phyloP scores from a whole-genome alignment of 805 yeast genomes.

The Saturnispora galanensis region DNA sequence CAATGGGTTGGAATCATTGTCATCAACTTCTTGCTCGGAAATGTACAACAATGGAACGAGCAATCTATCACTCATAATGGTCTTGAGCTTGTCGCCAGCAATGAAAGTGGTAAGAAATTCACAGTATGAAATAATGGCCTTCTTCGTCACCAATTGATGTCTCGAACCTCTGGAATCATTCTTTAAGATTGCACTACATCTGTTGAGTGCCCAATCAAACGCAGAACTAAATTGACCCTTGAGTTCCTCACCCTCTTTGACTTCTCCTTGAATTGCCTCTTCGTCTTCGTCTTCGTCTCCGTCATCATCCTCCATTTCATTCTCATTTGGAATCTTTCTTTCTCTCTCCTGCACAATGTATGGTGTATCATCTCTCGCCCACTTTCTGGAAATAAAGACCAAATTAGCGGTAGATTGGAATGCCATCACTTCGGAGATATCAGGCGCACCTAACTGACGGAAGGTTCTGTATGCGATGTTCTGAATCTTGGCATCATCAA shows the following conservation, averaged over 20 bases:
- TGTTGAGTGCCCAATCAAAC: slow-evolving; percentile 52
- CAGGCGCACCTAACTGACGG: slow-evolving; percentile 78
- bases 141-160: slow-evolving; percentile 50
- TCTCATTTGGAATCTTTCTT: background rate
- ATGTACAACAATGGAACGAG: slow-evolving; percentile 24
- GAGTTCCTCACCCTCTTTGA: slow-evolving; percentile 11
- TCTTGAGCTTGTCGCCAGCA: slow-evolving; percentile 30
- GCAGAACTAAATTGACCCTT: slow-evolving; percentile 27
- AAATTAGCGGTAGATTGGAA: slow-evolving; percentile 58
- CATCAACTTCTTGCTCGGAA: slow-evolving; percentile 26
- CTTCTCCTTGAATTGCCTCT: slow-evolving; percentile 17
- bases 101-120: slow-evolving; percentile 53
- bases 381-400: slow-evolving; percentile 46
- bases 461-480: slow-evolving; percentile 55
- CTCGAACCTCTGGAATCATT: slow-evolving; percentile 47
- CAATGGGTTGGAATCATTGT: slow-evolving; percentile 37
- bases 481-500: slow-evolving; percentile 40
- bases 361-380: slow-evolving; percentile 41
- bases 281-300: slow-evolving; percentile 10
- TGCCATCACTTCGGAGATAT: slow-evolving; percentile 53
- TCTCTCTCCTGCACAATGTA: slow-evolving; percentile 20
- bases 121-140: slow-evolving; percentile 55
- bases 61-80: slow-evolving; percentile 28
- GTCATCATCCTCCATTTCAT: slow-evolving; percentile 5
- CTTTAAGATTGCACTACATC: slow-evolving; percentile 53